Evolutionary conservation across 108 stramenopile species (phyloP), one percentile per base, ranked within the genome.

Genomic region (Pseudonitzschia delicatissima): DNA sequence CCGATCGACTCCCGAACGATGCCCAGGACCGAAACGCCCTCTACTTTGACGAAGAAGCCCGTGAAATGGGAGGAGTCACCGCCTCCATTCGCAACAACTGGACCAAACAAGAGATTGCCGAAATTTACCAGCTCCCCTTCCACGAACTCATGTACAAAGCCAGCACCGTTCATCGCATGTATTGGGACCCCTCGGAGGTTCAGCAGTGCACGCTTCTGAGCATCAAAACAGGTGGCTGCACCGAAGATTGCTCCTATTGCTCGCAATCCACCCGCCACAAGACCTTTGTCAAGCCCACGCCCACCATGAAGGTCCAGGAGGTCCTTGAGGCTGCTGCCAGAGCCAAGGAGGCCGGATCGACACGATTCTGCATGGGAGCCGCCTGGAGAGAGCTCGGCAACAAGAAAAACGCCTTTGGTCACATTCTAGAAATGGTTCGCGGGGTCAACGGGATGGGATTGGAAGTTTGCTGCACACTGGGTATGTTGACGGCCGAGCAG

Each of bases 291-390:
- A 98, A 98, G 82, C 98, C 98, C 1, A 97, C 96, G 3, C 96
- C 96, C 1, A 94, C 96, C 47, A 95, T 98, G 96, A 96, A 97
- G 83, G 92, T 98, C 25, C 91, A 94, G 64, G 98, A 97, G 74
- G 98, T 98, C 13, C 77, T 98, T 58, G 93, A 87, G 73, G 96
- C 96, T 9, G 98, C 98, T 29, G 62, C 67, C 32, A 69, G 94
- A 23, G 98, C 98, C 65, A 98, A 98, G 81, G 96, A 92, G 12
- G 98, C 98, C 4, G 98, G 98, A 21, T 91, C 88, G 44, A 96
- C 96, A n/a, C 87, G 96, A 32, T 98, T 98, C 72, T 98, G 98
- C 74, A 98, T 98, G 98, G 98, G 98, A 9, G 94, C 96, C 21
- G 98, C 98, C 2, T 98, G 98, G 98, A 87, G 98, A 39, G 96